Evolutionary conservation across 345 rosid genomes (phyloP).

Genomic region (Ceriops tagal): DNA sequence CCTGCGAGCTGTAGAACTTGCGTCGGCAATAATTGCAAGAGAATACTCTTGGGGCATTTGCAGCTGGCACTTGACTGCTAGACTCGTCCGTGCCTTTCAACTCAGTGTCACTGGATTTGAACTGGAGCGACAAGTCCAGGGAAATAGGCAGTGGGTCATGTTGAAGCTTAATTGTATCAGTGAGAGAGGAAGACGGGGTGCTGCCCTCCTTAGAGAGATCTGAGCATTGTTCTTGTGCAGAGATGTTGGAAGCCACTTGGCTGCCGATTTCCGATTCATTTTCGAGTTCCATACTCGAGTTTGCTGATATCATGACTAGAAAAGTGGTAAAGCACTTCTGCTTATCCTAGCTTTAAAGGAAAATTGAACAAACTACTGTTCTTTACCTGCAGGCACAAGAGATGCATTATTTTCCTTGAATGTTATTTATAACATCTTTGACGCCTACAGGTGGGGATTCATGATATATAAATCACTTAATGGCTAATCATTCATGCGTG

Average conservation of each 20-base stretch:
- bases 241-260: constrained; percentile 33
- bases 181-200: constrained; percentile 32
- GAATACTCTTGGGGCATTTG: constrained; percentile 53
- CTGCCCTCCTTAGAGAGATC: constrained; percentile 36
- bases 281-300: constrained; percentile 34
- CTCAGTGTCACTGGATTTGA: constrained; percentile 32
- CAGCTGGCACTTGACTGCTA: constrained; percentile 24
- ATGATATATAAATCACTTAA: not conserved
- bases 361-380: not conserved
- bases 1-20: constrained; percentile 96
- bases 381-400: constrained; percentile 15
- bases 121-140: constrained; percentile 64
- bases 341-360: not conserved
- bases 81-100: constrained; percentile 26
- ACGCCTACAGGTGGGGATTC: not conserved
- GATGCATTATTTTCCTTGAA: not conserved
- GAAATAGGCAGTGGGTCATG: constrained; percentile 37
- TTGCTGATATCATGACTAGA: constrained; percentile 22
- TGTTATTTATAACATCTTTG: not conserved
- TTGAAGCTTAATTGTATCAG: constrained; percentile 20
- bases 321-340: not conserved
- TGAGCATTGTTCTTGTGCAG: constrained; percentile 28
- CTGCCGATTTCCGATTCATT: constrained; percentile 42
- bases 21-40: constrained; percentile 92
- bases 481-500: not conserved